These are phyloP conservation scores for Citrus maxima DNA, from an alignment of 345 rosid genomes.

Conservation along the genomic window DNA sequence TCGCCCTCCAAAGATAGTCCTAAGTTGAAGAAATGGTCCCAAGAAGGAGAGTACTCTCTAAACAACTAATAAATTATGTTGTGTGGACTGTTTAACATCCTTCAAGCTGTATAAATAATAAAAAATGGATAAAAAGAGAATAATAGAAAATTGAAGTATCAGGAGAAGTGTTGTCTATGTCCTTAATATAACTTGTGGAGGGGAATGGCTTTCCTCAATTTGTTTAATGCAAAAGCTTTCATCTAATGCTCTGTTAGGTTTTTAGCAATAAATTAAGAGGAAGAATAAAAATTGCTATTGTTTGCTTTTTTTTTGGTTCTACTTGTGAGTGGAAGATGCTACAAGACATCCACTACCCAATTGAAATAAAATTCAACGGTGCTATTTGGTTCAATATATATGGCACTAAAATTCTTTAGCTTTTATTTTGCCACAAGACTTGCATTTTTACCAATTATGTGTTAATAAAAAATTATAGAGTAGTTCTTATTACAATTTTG, in stretches of 20 bases:
- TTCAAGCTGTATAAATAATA: conserved; percentile 29
- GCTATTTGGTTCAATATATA: background rate
- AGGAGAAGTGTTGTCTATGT: conserved; percentile 26
- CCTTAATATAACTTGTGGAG: conserved; percentile 28
- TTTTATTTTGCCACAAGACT: background rate
- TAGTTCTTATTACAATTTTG: background rate
- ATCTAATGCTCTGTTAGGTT: background rate
- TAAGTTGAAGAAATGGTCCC: conserved; percentile 14
- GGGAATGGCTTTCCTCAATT: conserved; percentile 1
- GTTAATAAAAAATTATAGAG: background rate
- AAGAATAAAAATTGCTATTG: background rate
- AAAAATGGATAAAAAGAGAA: conserved; percentile 18
- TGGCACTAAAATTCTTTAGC: background rate
- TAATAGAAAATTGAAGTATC: conserved; percentile 15
- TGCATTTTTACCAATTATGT: background rate
- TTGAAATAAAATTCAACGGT: background rate
- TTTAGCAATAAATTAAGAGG: background rate
- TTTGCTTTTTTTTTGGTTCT: background rate
- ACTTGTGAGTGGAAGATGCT: conserved; percentile 28
- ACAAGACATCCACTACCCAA: conserved; percentile 26
- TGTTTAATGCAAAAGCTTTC: conserved; percentile 9
- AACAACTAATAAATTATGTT: background rate
- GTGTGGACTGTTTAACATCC: conserved; percentile 11
- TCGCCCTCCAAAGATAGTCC: conserved; percentile 8
- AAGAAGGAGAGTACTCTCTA: background rate